phyloP scores from a whole-genome alignment of 2,329 filamentous ascomycete species.

The Claviceps arundinis region DNA sequence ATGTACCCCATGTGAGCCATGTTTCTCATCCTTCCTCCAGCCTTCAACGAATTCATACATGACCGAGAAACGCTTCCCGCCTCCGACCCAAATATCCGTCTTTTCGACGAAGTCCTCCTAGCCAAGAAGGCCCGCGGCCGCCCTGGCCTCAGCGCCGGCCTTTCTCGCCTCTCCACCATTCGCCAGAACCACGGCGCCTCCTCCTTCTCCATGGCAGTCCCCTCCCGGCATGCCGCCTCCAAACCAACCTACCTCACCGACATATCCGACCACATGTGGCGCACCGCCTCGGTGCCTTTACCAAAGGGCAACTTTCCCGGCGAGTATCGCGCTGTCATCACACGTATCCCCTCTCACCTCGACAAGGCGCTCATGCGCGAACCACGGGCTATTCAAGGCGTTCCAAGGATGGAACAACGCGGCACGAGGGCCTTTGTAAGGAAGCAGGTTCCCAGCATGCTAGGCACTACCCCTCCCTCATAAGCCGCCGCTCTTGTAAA shows the following conservation, averaged over 20 bases:
- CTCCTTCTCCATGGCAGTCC: slow-evolving; percentile 23
- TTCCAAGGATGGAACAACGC: slow-evolving; percentile 51
- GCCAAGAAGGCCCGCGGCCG: slow-evolving; percentile 60
- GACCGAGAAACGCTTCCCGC: slow-evolving; percentile 56
- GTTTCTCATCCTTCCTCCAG: slow-evolving; percentile 6
- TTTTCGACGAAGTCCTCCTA: slow-evolving; percentile 76
- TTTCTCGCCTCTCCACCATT: slow-evolving; percentile 48
- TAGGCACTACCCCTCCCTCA: slow-evolving; percentile 28
- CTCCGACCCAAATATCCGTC: slow-evolving; percentile 51
- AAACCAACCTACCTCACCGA: slow-evolving; percentile 53
- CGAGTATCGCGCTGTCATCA: slow-evolving; percentile 47
- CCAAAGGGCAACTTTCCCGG: slow-evolving; percentile 49
- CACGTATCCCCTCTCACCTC: slow-evolving; percentile 65
- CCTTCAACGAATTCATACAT: slow-evolving; percentile 74
- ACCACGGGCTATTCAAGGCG: slow-evolving; percentile 76
- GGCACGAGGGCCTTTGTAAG: slow-evolving; percentile 35
- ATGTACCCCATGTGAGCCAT: too few species aligned
- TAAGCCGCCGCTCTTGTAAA: slow-evolving; percentile 24
- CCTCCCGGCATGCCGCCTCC: slow-evolving; percentile 18
- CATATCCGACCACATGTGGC: slow-evolving; percentile 67
- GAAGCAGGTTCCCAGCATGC: slow-evolving; percentile 42
- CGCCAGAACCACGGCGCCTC: slow-evolving; percentile 38
- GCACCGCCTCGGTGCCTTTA: slow-evolving; percentile 48
- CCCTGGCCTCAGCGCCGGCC: slow-evolving; percentile 49
- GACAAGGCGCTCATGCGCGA: slow-evolving; percentile 85